phyloP scores from a whole-genome alignment of 495 filamentous ascomycete species.

The Aspergillus sparsus region DNA sequence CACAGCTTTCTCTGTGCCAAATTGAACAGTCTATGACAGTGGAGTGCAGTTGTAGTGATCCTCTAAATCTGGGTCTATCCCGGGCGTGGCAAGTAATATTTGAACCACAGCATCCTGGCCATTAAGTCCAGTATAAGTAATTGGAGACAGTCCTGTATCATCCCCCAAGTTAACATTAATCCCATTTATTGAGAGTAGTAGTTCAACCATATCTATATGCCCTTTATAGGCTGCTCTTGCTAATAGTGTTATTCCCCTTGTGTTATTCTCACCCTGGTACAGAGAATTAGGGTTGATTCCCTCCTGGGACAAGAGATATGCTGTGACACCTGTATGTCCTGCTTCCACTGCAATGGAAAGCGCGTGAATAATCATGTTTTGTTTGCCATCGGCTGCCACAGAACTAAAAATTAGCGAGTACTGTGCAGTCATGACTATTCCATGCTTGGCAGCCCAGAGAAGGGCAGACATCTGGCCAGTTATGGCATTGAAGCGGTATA shows the following conservation, averaged over 20 bases:
- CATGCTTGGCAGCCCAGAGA: slow-evolving; percentile 1
- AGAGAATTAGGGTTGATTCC: background rate
- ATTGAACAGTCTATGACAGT: background rate
- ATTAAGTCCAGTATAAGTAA: background rate
- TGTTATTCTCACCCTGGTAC: background rate
- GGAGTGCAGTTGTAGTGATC: background rate
- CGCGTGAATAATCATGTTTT: too few relatives aligned
- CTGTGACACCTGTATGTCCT: background rate
- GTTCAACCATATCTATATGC: slow-evolving; percentile 1
- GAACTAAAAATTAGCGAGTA: background rate
- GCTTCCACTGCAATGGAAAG: background rate
- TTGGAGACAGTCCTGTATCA: background rate
- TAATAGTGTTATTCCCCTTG: background rate
- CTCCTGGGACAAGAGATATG: background rate
- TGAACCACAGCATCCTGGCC: background rate
- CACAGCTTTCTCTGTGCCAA: background rate
- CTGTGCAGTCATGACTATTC: background rate
- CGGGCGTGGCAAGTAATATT: background rate
- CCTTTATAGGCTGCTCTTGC: background rate
- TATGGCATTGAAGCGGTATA: slow-evolving; percentile 4
- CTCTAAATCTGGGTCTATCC: background rate
- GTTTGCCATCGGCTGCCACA: too few relatives aligned
- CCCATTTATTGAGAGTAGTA: background rate
- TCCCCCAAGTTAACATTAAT: slow-evolving; percentile 1
- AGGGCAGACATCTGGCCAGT: background rate